Percentiles rank a stretch among this genome's conserved stretches.
Evolutionary conservation across 331 rosid genomes (phyloP).

Genomic region (Acacia concinna): DNA sequence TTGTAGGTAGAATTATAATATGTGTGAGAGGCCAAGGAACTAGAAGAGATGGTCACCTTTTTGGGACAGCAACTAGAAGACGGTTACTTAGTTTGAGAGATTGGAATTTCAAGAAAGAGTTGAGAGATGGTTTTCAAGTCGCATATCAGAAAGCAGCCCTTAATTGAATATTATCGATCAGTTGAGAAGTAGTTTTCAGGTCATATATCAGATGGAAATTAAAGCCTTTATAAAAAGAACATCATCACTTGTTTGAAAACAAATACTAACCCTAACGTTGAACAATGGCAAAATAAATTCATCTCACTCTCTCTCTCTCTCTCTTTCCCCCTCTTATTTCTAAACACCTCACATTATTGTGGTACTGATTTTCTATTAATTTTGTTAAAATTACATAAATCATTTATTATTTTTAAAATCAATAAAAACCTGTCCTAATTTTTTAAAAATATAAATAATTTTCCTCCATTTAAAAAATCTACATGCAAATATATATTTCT

Average conservation of each 20-base stretch:
- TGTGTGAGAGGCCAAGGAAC: slow-evolving; percentile 14
- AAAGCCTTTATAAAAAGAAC: slow-evolving; percentile 30
- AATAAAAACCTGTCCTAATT: not conserved
- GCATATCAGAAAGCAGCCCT: slow-evolving; percentile 37
- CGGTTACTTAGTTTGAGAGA: slow-evolving; percentile 38
- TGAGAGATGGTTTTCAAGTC: slow-evolving; percentile 75
- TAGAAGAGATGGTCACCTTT: not conserved
- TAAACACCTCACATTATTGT: not conserved
- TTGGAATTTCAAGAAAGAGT: slow-evolving; percentile 42
- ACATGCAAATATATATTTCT: not conserved
- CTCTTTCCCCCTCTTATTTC: not conserved
- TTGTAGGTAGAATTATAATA: not conserved
- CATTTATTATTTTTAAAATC: too few relatives aligned
- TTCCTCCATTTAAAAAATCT: too few relatives aligned
- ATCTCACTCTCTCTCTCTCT: not conserved
- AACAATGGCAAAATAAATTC: not conserved
- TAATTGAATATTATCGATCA: not conserved
- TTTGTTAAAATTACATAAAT: too few relatives aligned
- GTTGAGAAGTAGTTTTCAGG: slow-evolving; percentile 80
- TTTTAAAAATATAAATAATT: too few relatives aligned
- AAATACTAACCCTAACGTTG: not conserved
- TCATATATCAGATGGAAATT: slow-evolving; percentile 40
- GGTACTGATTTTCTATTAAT: too few relatives aligned
- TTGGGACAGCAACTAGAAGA: slow-evolving; percentile 18
- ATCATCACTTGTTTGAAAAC: slow-evolving; percentile 30